These are phyloP conservation scores for Chaetomium cochliodes DNA, from an alignment of 495 filamentous ascomycete genomes.

Conservation along the genomic window DNA sequence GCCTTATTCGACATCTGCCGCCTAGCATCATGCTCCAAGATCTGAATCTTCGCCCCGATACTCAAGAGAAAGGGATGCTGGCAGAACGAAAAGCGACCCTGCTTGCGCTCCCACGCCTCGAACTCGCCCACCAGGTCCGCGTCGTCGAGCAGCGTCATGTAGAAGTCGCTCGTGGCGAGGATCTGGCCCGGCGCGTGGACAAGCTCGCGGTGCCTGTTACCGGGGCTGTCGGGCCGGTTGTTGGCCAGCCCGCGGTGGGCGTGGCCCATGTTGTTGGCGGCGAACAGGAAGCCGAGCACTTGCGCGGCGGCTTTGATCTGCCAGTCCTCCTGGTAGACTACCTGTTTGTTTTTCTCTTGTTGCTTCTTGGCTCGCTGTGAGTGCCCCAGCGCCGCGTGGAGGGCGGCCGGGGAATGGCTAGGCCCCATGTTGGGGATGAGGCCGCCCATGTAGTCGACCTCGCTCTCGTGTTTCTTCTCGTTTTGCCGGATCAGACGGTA, in stretches of 20 bases:
- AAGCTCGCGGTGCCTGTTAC: constrained; percentile 28
- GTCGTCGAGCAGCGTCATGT: constrained; percentile 82
- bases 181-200: constrained; percentile 34
- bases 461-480: constrained; percentile 60
- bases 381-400: constrained; percentile 75
- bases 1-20: constrained; percentile 91
- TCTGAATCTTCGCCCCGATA: constrained; percentile 90
- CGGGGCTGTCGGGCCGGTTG: constrained; percentile 2
- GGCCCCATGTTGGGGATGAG: constrained; percentile 69
- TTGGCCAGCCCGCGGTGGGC: constrained; percentile 29
- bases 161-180: constrained; percentile 79
- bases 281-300: constrained; percentile 79
- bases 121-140: constrained; percentile 85
- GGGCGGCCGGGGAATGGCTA: constrained; percentile 57
- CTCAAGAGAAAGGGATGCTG: constrained; percentile 94
- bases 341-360: constrained; percentile 53
- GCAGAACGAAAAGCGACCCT: constrained; percentile 81
- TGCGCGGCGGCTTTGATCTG: constrained; percentile 80
- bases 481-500: constrained; percentile 75
- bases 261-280: constrained; percentile 67
- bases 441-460: constrained; percentile 58
- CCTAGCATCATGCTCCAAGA: constrained; percentile 85
- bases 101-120: constrained; percentile 78
- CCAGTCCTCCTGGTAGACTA: constrained; percentile 83
- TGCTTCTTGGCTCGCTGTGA: constrained; percentile 43